phyloP scores from a whole-genome alignment of 148 eudicot species.

The Pouteria glomerata region DNA sequence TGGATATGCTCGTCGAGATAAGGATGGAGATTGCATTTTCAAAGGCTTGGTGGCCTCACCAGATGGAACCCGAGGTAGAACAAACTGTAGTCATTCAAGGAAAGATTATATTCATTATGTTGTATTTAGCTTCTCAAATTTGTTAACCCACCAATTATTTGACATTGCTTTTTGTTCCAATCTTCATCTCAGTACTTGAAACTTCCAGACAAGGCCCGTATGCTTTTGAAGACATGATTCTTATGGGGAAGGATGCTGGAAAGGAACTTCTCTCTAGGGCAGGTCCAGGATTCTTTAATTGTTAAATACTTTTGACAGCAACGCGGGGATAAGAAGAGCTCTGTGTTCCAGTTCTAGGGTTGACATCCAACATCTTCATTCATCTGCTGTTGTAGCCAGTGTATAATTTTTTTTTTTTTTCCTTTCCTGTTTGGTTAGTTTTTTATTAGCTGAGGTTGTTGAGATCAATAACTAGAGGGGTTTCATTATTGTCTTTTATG shows the following conservation, averaged over 20 bases:
- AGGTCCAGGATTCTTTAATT: conserved; percentile 81
- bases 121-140: background rate
- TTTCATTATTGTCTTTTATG: background rate
- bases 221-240: conserved; percentile 67
- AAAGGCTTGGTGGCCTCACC: conserved; percentile 89
- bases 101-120: background rate
- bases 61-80: conserved; percentile 74
- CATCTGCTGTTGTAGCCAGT: background rate
- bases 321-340: background rate
- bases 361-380: background rate
- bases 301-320: conserved; percentile 15
- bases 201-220: conserved; percentile 73
- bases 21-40: conserved; percentile 73
- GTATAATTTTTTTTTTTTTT: conserved; percentile 1
- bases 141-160: background rate
- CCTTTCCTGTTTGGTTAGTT: too few species aligned
- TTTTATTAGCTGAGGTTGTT: too few species aligned
- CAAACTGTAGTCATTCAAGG: too few species aligned
- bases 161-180: background rate
- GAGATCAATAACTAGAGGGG: background rate
- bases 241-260: conserved; percentile 90
- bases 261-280: conserved; percentile 76
- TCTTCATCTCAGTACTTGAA: conserved; percentile 40
- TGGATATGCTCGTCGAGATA: conserved; percentile 69
- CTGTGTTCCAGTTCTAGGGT: background rate